phyloP scores from a whole-genome alignment of 2,329 filamentous ascomycete genomes.

The Sclerotinia subarctica region DNA sequence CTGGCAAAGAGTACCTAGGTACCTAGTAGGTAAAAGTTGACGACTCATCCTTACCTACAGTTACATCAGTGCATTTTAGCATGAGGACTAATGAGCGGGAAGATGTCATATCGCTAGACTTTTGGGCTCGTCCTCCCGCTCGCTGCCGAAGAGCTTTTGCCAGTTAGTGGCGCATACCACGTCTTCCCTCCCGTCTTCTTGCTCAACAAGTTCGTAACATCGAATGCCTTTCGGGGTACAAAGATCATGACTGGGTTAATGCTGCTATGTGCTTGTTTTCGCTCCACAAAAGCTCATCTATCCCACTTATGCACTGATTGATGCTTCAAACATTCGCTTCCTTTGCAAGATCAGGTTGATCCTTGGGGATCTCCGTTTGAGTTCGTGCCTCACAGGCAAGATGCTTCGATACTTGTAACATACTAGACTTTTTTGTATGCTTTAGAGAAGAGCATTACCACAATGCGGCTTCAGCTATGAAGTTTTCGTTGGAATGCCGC shows the following conservation, averaged over 20 bases:
- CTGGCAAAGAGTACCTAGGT: constrained; percentile 2
- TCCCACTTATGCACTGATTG: constrained; percentile 20
- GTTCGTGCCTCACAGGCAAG: constrained; percentile 14
- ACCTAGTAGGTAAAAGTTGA: constrained; percentile 13
- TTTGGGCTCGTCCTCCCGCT: neutral
- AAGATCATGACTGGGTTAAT: constrained; percentile 3
- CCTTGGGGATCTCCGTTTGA: constrained; percentile 2
- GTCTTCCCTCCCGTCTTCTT: neutral
- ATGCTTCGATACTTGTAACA: constrained; percentile 7
- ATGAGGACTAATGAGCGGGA: constrained; percentile 17
- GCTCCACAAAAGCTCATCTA: constrained; percentile 15
- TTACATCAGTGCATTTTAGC: constrained; percentile 12
- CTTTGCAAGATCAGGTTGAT: constrained; percentile 1
- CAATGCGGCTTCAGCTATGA: constrained; percentile 18
- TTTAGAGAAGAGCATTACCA: constrained; percentile 5
- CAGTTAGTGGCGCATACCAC: constrained; percentile 16
- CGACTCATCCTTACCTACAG: constrained; percentile 9
- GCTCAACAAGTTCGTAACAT: constrained; percentile 17
- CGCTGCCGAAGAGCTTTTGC: constrained; percentile 19
- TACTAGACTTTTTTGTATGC: neutral
- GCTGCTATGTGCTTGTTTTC: constrained; percentile 2
- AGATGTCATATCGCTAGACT: neutral
- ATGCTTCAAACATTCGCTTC: constrained; percentile 10
- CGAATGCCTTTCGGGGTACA: neutral
- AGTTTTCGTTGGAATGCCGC: constrained; percentile 4